Base-by-base conservation (phyloP, 495 filamentous ascomycete species). In the Articulospora tetracladia region DNA sequence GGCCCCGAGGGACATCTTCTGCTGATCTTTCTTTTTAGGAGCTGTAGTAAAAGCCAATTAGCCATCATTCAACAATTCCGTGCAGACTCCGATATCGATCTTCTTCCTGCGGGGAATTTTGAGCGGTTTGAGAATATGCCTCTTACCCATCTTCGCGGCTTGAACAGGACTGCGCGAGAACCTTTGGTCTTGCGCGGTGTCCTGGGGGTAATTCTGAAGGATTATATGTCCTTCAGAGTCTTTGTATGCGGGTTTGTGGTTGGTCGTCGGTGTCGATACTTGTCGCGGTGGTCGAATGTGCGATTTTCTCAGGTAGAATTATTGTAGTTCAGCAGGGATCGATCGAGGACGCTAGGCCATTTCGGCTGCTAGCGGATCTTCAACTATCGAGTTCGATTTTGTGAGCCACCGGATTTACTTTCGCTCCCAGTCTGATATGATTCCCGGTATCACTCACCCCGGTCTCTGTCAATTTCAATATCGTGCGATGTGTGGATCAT, bases 1-100 rank as follows among this genome's bases (percentile, higher is more conserved):
- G 67, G 86, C 86, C 76, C 90, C 89, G 67, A 97, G 84, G 77
- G 86, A 87, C 88, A 98, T 91, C 84, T 94, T 98, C 73, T 76
- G 63, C 74, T 86, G 81, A 78, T 92, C 93, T 72, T 86, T 84
- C 74, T 86, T 85, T 77, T 97, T 97, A 55, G 91, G 92, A 79
- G 90, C 92, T 97, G 69, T 53, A 74, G 46, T 27, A 65, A 57
- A 55, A 22, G 47, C 11, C n/a, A 44, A 69, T 83, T 59, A 82
- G 75, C 66, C 66, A 58, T 46, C 52, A 55, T 59, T 58, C 27
- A 53, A 47, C 28, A 30, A 53, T 27, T n/a, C 12, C 22, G 28
- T 22, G 28, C 3, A 13, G 15, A 7, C 17, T 44, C 3, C 39
- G n/a, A 44, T 12, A 19, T 44, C 39, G 39, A 44, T 44, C 47